Evolutionary conservation across 768 basidiomycete species (phyloP), one percentile per base, ranked within the genome.

Genomic region (Lactifluus subvellereus): DNA sequence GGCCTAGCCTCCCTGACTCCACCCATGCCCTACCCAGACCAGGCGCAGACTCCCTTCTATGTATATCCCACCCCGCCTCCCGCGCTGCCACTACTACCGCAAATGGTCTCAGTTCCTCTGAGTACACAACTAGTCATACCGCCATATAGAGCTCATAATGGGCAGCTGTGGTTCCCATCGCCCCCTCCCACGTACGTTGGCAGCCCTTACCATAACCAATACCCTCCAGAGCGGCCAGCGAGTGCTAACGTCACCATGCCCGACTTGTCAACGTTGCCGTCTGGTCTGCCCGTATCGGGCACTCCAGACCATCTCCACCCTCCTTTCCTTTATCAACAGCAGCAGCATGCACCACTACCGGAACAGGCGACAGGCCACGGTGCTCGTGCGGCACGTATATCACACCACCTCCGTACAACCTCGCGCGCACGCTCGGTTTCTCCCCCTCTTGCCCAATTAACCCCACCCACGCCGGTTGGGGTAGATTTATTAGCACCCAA

Each of bases 361-460:
- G 80, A 79, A 50, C 74, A 77, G 4, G 79, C 84, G 72, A 82
- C 82, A 67, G 83, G 84, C 40, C 85, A 85, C 69, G 87, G 85
- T 45, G 79, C 81, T 60, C 80, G 80, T 18, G 82, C 86, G 20
- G 78, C 80, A 3, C 79, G 85, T 13, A 78, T 86, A 47, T 73
- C 86, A 30, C 81, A 80, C 51, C 85, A 87, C 64, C 73, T 89
- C 9, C 80, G 81, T 54, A 71, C 79, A 48, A 79, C 81, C 14
- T 83, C 83, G 30, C 77, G 86, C 14, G 74, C 82, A 63, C 82
- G 82, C 32, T 84, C 86, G 0, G 82, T 82, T 27, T 90, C 88
- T 30, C 88, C 27, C 27, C 27, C 74, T 53, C 80, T 84, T 11
- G 85, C 84, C 67, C 80, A 40, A 48, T 79, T 59, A 53, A 66